These are phyloP conservation scores for Drechmeria coniospora DNA, from an alignment of 2,329 filamentous ascomycete genomes.

Conservation along the genomic window DNA sequence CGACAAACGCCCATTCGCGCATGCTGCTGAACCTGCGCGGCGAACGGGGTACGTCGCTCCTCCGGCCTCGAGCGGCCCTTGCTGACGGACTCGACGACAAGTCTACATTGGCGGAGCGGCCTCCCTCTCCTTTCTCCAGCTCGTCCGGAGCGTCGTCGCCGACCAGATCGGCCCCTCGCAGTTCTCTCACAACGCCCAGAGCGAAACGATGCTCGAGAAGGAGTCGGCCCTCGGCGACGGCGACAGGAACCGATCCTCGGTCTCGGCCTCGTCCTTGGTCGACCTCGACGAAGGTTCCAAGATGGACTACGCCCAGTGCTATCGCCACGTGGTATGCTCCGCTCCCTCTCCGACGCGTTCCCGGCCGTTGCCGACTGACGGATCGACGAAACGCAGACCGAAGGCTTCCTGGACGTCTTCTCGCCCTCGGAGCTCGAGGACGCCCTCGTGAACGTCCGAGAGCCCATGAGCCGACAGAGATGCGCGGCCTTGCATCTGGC, in stretches of 20 bases:
- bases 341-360: not conserved
- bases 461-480: slow-evolving; percentile 1
- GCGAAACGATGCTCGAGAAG: slow-evolving; percentile 37
- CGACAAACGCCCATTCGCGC: slow-evolving; percentile 12
- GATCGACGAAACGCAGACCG: slow-evolving; percentile 10
- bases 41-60: slow-evolving; percentile 26
- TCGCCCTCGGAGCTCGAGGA: slow-evolving; percentile 13
- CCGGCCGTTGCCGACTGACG: not conserved
- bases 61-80: not conserved
- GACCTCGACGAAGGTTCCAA: slow-evolving; percentile 8
- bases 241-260: too few relatives aligned
- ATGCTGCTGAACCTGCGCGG: slow-evolving; percentile 38
- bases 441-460: slow-evolving; percentile 4
- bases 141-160: slow-evolving; percentile 29
- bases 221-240: too few relatives aligned
- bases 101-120: slow-evolving; percentile 35
- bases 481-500: slow-evolving; percentile 21
- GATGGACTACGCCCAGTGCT: slow-evolving; percentile 6
- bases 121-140: slow-evolving; percentile 39
- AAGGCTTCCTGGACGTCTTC: slow-evolving; percentile 19
- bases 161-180: slow-evolving; percentile 37
- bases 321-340: slow-evolving; percentile 7
- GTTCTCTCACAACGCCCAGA: slow-evolving; percentile 34
- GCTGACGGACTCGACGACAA: slow-evolving; percentile 7
- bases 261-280: not conserved